phyloP scores from a whole-genome alignment of 2,329 filamentous ascomycete genomes.

The Blastomyces parvus region DNA sequence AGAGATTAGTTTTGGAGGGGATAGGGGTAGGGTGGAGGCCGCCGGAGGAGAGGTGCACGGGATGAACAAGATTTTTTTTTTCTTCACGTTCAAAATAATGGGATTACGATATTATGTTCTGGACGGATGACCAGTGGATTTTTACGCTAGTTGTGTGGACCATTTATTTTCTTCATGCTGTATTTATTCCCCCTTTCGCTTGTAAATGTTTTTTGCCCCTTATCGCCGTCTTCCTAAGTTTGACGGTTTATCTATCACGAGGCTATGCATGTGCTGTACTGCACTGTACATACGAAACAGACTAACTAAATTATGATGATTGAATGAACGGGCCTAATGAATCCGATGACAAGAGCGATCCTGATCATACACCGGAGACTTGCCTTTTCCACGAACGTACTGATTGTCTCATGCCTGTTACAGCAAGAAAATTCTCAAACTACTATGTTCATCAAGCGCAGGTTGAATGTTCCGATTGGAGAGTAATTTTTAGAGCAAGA shows the following conservation, averaged over 20 bases:
- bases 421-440: neutral
- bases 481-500: neutral
- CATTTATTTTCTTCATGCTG: neutral
- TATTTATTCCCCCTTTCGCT: neutral
- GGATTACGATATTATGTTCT: neutral
- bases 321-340: neutral
- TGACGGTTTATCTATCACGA: too few relatives aligned
- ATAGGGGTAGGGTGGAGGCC: slow-evolving; percentile 59
- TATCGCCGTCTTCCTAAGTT: neutral
- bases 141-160: neutral
- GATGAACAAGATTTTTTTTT: slow-evolving; percentile 18
- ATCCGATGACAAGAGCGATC: neutral
- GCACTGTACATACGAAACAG: neutral
- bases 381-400: neutral
- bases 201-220: neutral
- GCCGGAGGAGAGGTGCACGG: slow-evolving; percentile 59
- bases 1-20: slow-evolving; percentile 69
- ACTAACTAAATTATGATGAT: neutral
- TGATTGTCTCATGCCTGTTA: neutral
- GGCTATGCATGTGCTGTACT: neutral
- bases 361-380: neutral
- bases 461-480: neutral
- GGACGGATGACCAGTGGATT: neutral
- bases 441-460: neutral
- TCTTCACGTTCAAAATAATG: neutral